Percentiles rank a stretch among this genome's conserved stretches.
Conservation (phyloP, 805 yeast species). For the Grigorovia yakushimaensis region DNA sequence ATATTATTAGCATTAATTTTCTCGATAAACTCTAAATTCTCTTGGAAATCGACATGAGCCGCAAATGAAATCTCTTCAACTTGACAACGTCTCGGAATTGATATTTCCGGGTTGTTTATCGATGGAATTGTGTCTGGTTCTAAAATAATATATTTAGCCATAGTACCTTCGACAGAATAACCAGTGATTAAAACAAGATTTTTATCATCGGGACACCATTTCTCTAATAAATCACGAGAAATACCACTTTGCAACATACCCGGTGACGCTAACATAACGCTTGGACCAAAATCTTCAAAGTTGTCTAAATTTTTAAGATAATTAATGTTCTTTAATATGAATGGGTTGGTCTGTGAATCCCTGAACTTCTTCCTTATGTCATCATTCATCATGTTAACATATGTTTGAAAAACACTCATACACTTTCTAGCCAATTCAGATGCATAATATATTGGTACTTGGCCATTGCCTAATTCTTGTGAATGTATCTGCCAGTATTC, state of each 20-base stretch:
- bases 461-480: conserved; percentile 53
- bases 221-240: conserved; percentile 80
- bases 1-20: conserved; percentile 75
- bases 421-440: conserved; percentile 90
- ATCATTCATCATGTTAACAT: conserved; percentile 96
- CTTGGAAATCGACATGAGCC: conserved; percentile 97
- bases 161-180: conserved; percentile 95
- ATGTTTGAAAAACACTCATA: conserved; percentile 95
- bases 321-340: conserved; percentile 76
- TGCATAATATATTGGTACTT: conserved; percentile 80
- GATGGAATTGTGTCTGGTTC: conserved; percentile 92
- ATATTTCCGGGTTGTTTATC: conserved; percentile 63
- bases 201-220: conserved; percentile 96
- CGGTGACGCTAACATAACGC: conserved; percentile 93
- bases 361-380: conserved; percentile 65
- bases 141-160: conserved; percentile 82
- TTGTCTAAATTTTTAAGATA: conserved; percentile 70
- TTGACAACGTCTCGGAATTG: conserved; percentile 76
- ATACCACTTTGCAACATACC: conserved; percentile 98
- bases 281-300: conserved; percentile 89
- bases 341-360: conserved; percentile 79
- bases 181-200: conserved; percentile 87
- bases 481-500: conserved; percentile 87
- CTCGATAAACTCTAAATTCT: conserved; percentile 85
- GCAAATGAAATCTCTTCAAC: conserved; percentile 96